Percentiles rank a stretch among this genome's conserved stretches.
Conservation (phyloP, 208 protist species). For the Crithidia expoeki region DNA sequence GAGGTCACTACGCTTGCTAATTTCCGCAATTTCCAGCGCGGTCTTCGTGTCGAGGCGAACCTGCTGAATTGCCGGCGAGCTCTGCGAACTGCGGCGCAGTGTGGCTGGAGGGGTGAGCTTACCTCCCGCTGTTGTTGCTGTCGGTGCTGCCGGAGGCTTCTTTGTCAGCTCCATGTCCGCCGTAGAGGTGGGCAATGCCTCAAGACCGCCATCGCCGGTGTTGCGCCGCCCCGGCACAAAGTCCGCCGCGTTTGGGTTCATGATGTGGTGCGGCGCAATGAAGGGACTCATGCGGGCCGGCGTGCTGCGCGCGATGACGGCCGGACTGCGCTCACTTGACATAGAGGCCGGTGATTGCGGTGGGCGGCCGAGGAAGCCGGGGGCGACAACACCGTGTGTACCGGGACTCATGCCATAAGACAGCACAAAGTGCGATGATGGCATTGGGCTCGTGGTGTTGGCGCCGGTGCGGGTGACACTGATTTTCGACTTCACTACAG, state of each 20-base stretch:
- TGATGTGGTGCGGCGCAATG: slow-evolving; percentile 39
- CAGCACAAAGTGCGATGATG: slow-evolving; percentile 8
- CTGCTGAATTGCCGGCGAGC: slow-evolving; percentile 31
- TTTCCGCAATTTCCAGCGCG: slow-evolving; percentile 61
- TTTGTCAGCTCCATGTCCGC: slow-evolving; percentile 55
- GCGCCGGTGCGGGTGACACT: slow-evolving; percentile 48
- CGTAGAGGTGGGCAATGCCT: slow-evolving; percentile 70
- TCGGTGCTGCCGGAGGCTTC: not conserved
- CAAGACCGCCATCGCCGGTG: slow-evolving; percentile 34
- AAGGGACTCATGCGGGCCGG: slow-evolving; percentile 78
- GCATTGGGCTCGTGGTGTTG: slow-evolving; percentile 41
- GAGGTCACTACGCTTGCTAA: slow-evolving; percentile 61
- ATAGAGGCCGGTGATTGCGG: slow-evolving; percentile 22
- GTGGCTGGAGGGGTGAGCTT: not conserved
- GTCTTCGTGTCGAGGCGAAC: slow-evolving; percentile 43
- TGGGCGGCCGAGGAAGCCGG: slow-evolving; percentile 6
- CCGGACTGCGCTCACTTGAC: slow-evolving; percentile 31
- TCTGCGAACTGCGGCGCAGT: slow-evolving; percentile 22
- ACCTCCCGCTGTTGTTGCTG: not conserved
- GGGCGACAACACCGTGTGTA: not conserved
- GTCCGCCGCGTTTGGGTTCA: slow-evolving; percentile 80
- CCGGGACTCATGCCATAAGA: not conserved
- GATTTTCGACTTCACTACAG: slow-evolving; percentile 31
- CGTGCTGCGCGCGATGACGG: slow-evolving; percentile 40
- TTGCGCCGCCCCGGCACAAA: slow-evolving; percentile 59